phyloP scores from a whole-genome alignment of 176 grass and related monocot species.

The Chrysopogon serrulatus region DNA sequence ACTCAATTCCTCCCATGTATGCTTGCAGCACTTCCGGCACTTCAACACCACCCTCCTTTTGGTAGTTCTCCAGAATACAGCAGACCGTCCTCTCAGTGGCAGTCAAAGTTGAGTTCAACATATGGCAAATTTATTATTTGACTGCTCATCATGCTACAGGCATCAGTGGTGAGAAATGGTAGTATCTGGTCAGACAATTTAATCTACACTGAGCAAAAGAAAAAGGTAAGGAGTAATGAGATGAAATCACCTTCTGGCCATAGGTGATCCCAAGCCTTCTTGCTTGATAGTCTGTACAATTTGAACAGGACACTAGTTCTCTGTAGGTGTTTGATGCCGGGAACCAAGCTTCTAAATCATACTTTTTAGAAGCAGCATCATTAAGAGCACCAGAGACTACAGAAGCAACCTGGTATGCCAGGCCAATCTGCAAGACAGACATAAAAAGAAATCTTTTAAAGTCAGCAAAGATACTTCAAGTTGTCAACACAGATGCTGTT shows the following conservation, averaged over 20 bases:
- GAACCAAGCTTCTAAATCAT: slow-evolving; percentile 95
- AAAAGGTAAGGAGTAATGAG: neutral
- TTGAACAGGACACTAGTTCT: slow-evolving; percentile 89
- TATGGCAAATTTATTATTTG: slow-evolving; percentile 67
- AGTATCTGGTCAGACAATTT: neutral
- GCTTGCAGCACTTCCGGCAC: slow-evolving; percentile 62
- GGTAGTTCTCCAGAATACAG: slow-evolving; percentile 76
- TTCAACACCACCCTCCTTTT: slow-evolving; percentile 60
- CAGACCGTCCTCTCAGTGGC: slow-evolving; percentile 87
- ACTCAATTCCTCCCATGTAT: slow-evolving; percentile 58
- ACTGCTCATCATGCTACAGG: slow-evolving; percentile 58
- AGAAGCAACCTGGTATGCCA: slow-evolving; percentile 77
- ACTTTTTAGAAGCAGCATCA: slow-evolving; percentile 90
- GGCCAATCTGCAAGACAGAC: slow-evolving; percentile 49
- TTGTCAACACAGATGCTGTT: neutral
- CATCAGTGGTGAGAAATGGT: neutral
- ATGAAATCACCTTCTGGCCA: slow-evolving; percentile 48
- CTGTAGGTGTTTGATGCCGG: slow-evolving; percentile 78
- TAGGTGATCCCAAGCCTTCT: slow-evolving; percentile 73
- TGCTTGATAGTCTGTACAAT: slow-evolving; percentile 91
- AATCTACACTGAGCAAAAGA: neutral
- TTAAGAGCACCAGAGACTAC: slow-evolving; percentile 89
- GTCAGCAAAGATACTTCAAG: neutral
- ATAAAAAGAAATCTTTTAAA: neutral
- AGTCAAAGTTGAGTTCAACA: slow-evolving; percentile 82